Evolutionary conservation across 768 basidiomycete genomes (phyloP), one percentile per base, ranked within the genome.

Genomic region (Hypsizygus marmoreus): DNA sequence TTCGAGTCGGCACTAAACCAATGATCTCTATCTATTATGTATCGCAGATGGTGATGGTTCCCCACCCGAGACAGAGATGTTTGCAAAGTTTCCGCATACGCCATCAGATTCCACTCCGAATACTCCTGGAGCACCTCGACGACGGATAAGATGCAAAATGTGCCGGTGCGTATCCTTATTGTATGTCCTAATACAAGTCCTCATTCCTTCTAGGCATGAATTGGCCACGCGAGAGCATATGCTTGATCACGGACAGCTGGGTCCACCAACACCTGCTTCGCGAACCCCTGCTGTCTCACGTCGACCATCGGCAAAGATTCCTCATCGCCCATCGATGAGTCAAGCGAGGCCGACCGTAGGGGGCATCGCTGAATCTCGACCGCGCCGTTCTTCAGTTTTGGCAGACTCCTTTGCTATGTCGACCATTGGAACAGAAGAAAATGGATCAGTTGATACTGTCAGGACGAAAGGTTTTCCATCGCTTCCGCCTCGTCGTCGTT

Each of bases 211-310:
- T 42, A 86, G 91, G 57, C 84, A 86, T 48, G 91, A 92, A 56
- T 75, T 97, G 11, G 94, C 94, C 1, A 80, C 89, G 0, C 76
- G 88, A n/a, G 91, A 94, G 60, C 90, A 97, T 61, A 92, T 97
- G 89, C 79, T 93, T 36, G 88, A 93, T 62, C 92, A 95, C 56
- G 87, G 86, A 4, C 87, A 91, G 57, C 67, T 88, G 4, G 85
- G 84, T 2, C 80, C 85, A 8, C 72, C 81, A 2, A 88, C 86
- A 0, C 85, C 84, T 4, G 72, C 76, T 5, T 47, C 64, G 4
- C 54, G 68, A 4, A 74, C 82, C 0, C 81, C 80, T 11, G 76
- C 53, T 43, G 49, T 45, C 24, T 53, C 56, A 14, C 47, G 58
- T n/a, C 58, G 62, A 17, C 52, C 62, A 16, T 62, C 65, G 14